Evolutionary conservation across 371 early-diverging fungal species (phyloP).

Genomic region (Mucor irregularis): DNA sequence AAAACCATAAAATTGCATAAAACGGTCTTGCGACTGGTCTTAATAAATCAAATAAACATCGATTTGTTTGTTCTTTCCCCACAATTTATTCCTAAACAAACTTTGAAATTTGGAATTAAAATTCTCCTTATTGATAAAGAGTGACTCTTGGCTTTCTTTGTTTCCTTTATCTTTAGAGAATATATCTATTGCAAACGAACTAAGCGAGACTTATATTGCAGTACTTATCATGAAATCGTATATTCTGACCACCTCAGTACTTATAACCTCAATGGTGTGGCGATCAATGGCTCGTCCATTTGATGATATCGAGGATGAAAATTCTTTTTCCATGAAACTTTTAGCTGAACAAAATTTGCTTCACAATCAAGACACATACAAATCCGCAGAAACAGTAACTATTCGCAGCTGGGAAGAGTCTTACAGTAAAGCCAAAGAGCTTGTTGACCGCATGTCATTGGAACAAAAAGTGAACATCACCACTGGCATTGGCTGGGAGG

Average conservation of each 20-base stretch:
- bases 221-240: neutral
- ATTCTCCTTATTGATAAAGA: no score
- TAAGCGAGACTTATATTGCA: no score
- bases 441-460: constrained; percentile 36
- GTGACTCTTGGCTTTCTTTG: no score
- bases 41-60: no score
- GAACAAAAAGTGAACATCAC: constrained; percentile 49
- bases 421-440: constrained; percentile 31
- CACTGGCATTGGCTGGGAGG: constrained; percentile 53
- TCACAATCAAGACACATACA: neutral
- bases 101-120: no score
- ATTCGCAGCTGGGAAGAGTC: constrained; percentile 39
- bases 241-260: neutral
- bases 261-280: neutral
- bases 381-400: neutral
- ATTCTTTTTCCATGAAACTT: neutral
- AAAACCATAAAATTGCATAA: no score
- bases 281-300: neutral
- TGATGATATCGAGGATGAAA: constrained; percentile 1
- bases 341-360: neutral
- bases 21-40: no score
- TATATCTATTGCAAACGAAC: no score
- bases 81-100: no score
- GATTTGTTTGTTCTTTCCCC: no score
- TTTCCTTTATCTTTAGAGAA: no score